Evolutionary conservation across 176 grass and related monocot genomes (phyloP).

Genomic region (Oropetium thomaeum): DNA sequence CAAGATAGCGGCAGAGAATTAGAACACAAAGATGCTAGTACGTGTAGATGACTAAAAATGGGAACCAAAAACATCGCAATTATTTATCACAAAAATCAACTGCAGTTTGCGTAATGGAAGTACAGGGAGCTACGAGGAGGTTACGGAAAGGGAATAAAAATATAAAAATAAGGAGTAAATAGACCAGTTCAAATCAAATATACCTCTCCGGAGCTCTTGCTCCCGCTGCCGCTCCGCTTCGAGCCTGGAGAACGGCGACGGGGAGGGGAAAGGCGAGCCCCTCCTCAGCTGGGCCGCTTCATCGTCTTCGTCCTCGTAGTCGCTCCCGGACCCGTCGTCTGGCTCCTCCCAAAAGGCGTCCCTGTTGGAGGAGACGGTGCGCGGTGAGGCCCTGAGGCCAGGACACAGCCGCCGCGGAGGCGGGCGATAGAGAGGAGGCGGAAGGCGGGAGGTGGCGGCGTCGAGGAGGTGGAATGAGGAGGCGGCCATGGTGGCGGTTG

Average conservation of each 20-base stretch:
- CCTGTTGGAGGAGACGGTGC: background rate
- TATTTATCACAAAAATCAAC: background rate
- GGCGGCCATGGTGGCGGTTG: background rate
- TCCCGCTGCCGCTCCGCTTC: constrained; percentile 29
- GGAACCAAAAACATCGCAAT: background rate
- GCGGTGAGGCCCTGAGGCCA: background rate
- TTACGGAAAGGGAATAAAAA: too few species aligned
- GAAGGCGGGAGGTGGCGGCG: background rate
- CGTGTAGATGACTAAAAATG: background rate
- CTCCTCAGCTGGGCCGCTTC: background rate
- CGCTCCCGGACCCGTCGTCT: constrained; percentile 56
- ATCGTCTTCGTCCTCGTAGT: constrained; percentile 40
- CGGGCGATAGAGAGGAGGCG: background rate
- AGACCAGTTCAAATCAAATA: background rate
- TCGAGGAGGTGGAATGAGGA: constrained; percentile 8
- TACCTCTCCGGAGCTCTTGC: constrained; percentile 42
- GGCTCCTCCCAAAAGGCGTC: constrained; percentile 70
- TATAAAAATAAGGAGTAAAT: too few species aligned
- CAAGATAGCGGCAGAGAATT: background rate
- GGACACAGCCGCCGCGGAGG: background rate
- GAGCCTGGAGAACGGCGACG: constrained; percentile 15
- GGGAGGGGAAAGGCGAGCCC: background rate
- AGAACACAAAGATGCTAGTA: background rate
- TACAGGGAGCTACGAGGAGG: background rate
- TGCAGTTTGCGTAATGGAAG: background rate